Evolutionary conservation across 108 stramenopile species (phyloP), one percentile per base, ranked within the genome.

Genomic region (Skeletonema tropicum): DNA sequence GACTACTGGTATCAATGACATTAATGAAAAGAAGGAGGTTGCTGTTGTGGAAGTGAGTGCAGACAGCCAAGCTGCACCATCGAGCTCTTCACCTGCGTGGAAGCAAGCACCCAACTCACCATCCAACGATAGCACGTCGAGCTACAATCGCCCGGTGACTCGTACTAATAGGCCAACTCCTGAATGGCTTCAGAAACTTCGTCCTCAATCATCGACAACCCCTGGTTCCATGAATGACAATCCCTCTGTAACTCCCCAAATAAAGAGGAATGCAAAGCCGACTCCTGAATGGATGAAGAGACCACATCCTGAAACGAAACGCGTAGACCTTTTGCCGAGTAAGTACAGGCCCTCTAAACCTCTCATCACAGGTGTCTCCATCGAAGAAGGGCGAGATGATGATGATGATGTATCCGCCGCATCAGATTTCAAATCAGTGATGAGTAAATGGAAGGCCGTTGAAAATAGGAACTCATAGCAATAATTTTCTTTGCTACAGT

Each of bases 371-470:
- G 17, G 23, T 25, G 7, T 55, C 21, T 6, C 52, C 15, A 21
- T 23, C 7, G 52, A 23, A 21, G 52, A 55, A 2, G 52, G 52
- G 52, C 6, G 52, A 55, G 52, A 23, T 25, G 52, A 55, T 10
- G 52, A 55, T 10, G 52, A 55, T 23, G 48, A 55, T 23, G 52
- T 55, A 9, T 55, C 52, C 52, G 52, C 52, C 17, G 8, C 7
- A 25, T 55, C 52, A 55, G 23, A 55, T 55, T 55, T 55, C 23
- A 55, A 23, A 8, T 55, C 52, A 23, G 52, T 55, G 9, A 55
- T 55, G 52, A 55, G 52, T 55, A 55, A 55, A 10, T 55, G 52
- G 52, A 55, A 55, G 52, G 52, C 52, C 10, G 52, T 23, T 23
- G 52, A 55, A 55, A 55, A 55, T 0, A 23, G 19, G 52, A 49